Conservation (phyloP, 2,329 filamentous ascomycete species). For the Scedosporium apiospermum region DNA sequence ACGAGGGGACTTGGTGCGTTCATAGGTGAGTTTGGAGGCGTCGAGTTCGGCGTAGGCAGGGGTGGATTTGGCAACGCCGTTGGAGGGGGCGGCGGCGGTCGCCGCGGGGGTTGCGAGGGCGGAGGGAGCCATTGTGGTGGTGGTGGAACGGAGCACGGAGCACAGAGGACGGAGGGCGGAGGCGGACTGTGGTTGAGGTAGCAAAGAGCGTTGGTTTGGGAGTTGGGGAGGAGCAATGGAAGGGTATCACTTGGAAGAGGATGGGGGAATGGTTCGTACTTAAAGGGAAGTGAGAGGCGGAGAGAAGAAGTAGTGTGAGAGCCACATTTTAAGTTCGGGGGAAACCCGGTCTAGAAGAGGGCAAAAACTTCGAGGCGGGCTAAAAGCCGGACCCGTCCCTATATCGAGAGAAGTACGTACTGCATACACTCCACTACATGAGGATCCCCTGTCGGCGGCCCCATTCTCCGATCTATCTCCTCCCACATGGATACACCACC, state of each 20-base stretch:
- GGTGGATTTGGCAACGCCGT: conserved; percentile 10
- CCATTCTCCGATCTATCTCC: not conserved
- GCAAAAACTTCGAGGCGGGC: not conserved
- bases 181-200: not conserved
- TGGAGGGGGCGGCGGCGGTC: conserved; percentile 8
- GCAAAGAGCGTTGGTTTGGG: not conserved
- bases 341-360: not conserved
- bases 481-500: not conserved
- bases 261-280: not conserved
- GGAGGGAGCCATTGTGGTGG: conserved; percentile 7
- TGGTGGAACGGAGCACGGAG: not conserved
- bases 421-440: too few species aligned
- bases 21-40: conserved; percentile 51
- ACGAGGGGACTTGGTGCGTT: conserved; percentile 38
- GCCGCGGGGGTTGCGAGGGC: conserved; percentile 9
- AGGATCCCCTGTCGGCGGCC: not conserved
- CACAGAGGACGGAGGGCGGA: not conserved
- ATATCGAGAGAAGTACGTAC: too few species aligned
- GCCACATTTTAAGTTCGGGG: not conserved
- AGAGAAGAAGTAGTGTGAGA: not conserved
- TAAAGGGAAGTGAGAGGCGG: not conserved
- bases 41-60: conserved; percentile 42
- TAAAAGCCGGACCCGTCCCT: too few species aligned
- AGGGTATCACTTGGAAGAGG: not conserved
- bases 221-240: conserved; percentile 12